phyloP scores from a whole-genome alignment of 768 basidiomycete species.

The Termitomyces sp. region DNA sequence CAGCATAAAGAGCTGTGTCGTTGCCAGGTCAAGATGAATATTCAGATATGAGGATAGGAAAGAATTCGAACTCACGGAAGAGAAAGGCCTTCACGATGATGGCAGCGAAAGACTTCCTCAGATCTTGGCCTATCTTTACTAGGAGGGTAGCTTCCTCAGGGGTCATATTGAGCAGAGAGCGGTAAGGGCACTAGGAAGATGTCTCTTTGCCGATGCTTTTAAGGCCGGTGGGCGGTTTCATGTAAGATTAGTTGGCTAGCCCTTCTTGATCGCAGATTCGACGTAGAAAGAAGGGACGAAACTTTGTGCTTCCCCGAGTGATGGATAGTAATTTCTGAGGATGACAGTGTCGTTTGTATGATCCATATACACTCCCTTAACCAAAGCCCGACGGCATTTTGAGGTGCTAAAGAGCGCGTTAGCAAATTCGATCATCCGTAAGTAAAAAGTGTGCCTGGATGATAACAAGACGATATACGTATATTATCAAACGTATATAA shows the following conservation, averaged over 20 bases:
- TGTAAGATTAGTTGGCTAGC: neutral
- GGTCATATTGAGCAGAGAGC: neutral
- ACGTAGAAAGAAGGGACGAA: neutral
- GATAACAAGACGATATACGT: no score
- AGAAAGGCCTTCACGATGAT: conserved; percentile 6
- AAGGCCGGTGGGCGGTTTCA: neutral
- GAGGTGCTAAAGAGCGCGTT: no score
- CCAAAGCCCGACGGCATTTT: neutral
- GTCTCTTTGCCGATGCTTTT: neutral
- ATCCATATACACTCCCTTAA: neutral
- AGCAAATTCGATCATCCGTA: no score
- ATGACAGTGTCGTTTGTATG: no score
- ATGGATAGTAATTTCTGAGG: no score
- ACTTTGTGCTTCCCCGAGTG: neutral
- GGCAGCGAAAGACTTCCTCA: conserved; percentile 5
- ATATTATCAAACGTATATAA: no score
- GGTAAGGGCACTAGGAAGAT: neutral
- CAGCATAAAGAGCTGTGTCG: no score
- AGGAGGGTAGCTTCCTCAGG: conserved; percentile 3
- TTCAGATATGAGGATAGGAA: no score
- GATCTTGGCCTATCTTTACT: neutral
- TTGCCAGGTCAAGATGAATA: neutral
- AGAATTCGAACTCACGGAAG: conserved; percentile 1
- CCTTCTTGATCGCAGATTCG: neutral
- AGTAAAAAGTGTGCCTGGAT: no score